These are phyloP conservation scores for Lipomyces yamanashiensis DNA, from an alignment of 805 yeast genomes.

Conservation along the genomic window DNA sequence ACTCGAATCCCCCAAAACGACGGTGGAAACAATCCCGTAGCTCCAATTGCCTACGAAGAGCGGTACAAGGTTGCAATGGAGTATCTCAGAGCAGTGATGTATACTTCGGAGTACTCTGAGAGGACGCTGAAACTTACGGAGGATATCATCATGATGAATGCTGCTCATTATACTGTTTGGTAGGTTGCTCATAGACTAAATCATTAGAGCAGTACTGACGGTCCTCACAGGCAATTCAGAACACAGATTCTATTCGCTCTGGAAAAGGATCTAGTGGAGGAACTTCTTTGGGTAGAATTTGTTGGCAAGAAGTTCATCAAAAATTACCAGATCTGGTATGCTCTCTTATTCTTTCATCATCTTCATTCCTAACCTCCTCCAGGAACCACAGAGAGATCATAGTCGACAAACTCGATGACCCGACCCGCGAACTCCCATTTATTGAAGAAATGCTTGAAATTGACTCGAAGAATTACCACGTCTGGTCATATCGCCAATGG, in stretches of 20 bases:
- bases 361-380: not conserved
- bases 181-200: slow-evolving; percentile 32
- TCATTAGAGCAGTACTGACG: not conserved
- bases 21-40: slow-evolving; percentile 43
- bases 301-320: slow-evolving; percentile 78
- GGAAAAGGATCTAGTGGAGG: slow-evolving; percentile 51
- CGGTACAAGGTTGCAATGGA: slow-evolving; percentile 71
- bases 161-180: slow-evolving; percentile 96
- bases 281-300: slow-evolving; percentile 78
- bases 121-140: slow-evolving; percentile 73
- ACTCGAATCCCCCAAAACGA: slow-evolving; percentile 43
- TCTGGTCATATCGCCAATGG: slow-evolving; percentile 94
- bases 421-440: slow-evolving; percentile 66
- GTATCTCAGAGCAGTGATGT: slow-evolving; percentile 62
- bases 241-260: slow-evolving; percentile 41
- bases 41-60: slow-evolving; percentile 61
- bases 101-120: slow-evolving; percentile 62
- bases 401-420: slow-evolving; percentile 30
- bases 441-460: slow-evolving; percentile 69
- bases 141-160: slow-evolving; percentile 65
- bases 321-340: slow-evolving; percentile 86
- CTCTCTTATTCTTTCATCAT: not conserved
- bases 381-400: slow-evolving; percentile 73
- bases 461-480: slow-evolving; percentile 92
- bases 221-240: slow-evolving; percentile 42